Evolutionary conservation across 2,329 filamentous ascomycete genomes (phyloP), one percentile per base, ranked within the genome.

Genomic region (Domatiomyces catenatus): DNA sequence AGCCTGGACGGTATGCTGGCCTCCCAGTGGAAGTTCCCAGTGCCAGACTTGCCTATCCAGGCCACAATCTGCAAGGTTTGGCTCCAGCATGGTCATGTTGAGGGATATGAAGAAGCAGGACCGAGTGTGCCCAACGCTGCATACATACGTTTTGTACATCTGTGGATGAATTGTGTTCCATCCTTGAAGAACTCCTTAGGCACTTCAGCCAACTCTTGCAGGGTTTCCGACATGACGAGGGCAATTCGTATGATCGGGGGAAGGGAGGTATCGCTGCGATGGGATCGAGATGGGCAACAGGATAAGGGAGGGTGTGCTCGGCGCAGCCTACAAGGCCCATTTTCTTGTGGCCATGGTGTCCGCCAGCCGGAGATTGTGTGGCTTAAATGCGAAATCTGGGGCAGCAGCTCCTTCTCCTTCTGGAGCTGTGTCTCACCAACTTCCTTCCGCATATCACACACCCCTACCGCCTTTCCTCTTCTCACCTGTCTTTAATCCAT

Each of bases 191-290:
- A 76, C 57, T 75, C 73, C 62, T 70, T 68, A 43, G 74, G 74
- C 63, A 76, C 71, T 60, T 80, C 76, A 57, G 75, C 73, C 56
- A 81, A 67, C 57, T 80, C 77, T 64, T 79, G 76, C 60, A 79
- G 63, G 59, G 77, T 74, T 45, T 26, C 43, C 2, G 19, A 45
- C 43, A 45, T 45, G 43, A n/a, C n/a, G 10, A 45, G 2, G 43
- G 43, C 19, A 2, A n/a, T 26, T 8, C 18, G 18, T 32, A 8
- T 32, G 28, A 32, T 10, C 2, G 8, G 28, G n/a, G n/a, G n/a
- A 12, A 8, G 10, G 28, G 42, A 44, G 5, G 42, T n/a, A 19
- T 17, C 10, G 32, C 32, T 39, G 32, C 32, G 12, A 15, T 39
- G 32, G 5, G 15, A 12, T 2, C 15, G 32, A 39, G 12, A 5